phyloP scores from a whole-genome alignment of 495 filamentous ascomycete genomes.

The Glarea lozoyensis region DNA sequence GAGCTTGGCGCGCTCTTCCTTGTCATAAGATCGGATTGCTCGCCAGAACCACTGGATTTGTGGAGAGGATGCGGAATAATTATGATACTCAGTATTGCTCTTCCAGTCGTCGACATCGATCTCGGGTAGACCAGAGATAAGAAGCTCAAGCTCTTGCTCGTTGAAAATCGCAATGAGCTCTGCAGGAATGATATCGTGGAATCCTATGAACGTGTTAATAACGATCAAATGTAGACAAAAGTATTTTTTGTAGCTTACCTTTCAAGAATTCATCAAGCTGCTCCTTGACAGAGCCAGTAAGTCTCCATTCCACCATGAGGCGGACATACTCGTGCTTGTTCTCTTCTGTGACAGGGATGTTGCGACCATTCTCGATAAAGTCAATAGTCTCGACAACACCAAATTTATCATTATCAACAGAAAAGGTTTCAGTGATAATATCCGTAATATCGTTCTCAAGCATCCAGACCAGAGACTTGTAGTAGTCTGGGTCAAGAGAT shows the following conservation, averaged over 20 bases:
- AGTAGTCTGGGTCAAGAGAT: constrained; percentile 95
- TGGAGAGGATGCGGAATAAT: constrained; percentile 86
- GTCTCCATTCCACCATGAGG: constrained; percentile 84
- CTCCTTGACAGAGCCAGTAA: constrained; percentile 82
- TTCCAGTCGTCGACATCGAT: constrained; percentile 99
- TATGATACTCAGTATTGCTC: constrained; percentile 96
- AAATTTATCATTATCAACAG: constrained; percentile 86
- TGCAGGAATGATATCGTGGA: constrained; percentile 95
- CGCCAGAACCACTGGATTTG: constrained; percentile 99
- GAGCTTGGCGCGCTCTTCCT: constrained; percentile 95
- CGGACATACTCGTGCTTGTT: constrained; percentile 98
- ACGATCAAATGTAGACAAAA: neutral
- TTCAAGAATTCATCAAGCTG: constrained; percentile 94
- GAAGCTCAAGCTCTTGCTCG: constrained; percentile 91
- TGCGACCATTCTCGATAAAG: constrained; percentile 75
- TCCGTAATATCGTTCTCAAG: constrained; percentile 98
- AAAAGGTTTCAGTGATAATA: constrained; percentile 95
- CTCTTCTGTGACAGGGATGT: constrained; percentile 90
- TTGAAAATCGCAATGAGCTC: constrained; percentile 97
- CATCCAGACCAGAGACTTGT: constrained; percentile 99
- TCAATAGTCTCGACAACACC: constrained; percentile 82
- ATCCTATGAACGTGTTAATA: constrained; percentile 44
- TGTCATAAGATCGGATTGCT: constrained; percentile 94
- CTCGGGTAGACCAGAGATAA: constrained; percentile 95
- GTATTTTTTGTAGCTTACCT: constrained; percentile 42